These are phyloP conservation scores for Alternaria hordeiaustralica DNA, from an alignment of 2,329 filamentous ascomycete species.

Conservation along the genomic window DNA sequence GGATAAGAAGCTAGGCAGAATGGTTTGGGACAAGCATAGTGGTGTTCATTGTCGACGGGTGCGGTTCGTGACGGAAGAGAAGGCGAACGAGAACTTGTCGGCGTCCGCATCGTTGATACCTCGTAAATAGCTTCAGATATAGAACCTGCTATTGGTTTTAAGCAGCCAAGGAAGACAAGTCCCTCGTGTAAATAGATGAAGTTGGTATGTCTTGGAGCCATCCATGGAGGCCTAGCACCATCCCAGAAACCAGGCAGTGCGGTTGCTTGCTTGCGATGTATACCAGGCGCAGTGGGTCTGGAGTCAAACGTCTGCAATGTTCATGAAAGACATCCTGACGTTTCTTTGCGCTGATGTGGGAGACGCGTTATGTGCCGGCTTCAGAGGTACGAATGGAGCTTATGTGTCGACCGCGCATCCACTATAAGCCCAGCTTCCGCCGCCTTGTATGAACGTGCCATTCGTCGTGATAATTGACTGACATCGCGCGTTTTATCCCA, in stretches of 20 bases:
- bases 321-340: neutral
- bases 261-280: neutral
- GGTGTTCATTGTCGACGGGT: no score
- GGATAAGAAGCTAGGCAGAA: no score
- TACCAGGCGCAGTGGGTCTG: neutral
- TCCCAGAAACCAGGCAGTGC: neutral
- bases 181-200: no score
- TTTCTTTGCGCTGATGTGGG: neutral
- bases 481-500: slow-evolving; percentile 17
- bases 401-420: no score
- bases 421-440: no score
- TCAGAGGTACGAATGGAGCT: neutral
- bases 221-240: neutral
- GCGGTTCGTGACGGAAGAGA: no score
- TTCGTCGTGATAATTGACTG: neutral
- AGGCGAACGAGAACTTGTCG: no score
- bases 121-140: no score
- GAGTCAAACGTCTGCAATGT: neutral
- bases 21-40: no score
- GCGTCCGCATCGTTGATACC: no score
- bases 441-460: neutral
- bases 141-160: no score
- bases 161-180: no score
- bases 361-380: neutral
- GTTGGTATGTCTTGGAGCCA: fast-evolving